These are phyloP conservation scores for Phaffomyces thermotolerans DNA, from an alignment of 805 yeast species.

Conservation along the genomic window DNA sequence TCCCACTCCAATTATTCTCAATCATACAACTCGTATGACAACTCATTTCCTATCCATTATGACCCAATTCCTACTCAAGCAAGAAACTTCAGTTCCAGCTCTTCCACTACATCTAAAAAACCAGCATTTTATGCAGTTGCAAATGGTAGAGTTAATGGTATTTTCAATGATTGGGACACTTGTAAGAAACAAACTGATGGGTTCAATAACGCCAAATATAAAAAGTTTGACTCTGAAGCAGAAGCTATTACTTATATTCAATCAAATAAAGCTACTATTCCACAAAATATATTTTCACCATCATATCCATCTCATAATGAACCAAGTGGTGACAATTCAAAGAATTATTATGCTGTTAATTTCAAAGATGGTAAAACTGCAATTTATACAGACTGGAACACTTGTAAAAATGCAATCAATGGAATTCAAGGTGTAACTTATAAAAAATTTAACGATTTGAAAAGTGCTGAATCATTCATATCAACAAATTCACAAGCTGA, in stretches of 20 bases:
- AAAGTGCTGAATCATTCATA: conserved; percentile 11
- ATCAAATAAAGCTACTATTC: neutral
- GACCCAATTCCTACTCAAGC: conserved; percentile 8
- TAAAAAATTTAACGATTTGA: conserved; percentile 32
- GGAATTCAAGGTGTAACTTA: conserved; percentile 25
- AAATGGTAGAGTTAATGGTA: conserved; percentile 46
- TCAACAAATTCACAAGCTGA: neutral
- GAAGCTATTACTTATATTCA: conserved; percentile 46
- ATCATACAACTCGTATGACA: neutral
- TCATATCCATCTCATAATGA: too few relatives aligned
- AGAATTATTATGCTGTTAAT: too few relatives aligned
- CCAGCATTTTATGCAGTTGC: conserved; percentile 44
- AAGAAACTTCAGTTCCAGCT: neutral
- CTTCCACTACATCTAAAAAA: conserved; percentile 1
- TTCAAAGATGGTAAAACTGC: neutral
- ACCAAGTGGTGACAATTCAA: too few relatives aligned
- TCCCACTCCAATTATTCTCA: neutral
- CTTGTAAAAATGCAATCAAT: neutral
- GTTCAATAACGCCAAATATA: conserved; percentile 25
- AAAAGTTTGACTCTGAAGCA: conserved; percentile 32
- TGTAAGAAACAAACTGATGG: conserved; percentile 48
- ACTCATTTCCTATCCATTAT: too few relatives aligned
- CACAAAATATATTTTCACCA: too few relatives aligned
- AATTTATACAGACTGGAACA: neutral
- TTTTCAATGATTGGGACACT: conserved; percentile 53